Percentiles rank a stretch among this genome's conserved stretches.
These are phyloP conservation scores for Globisporangium camurandrum DNA, from an alignment of 352 stramenopile genomes.

Conservation along the genomic window DNA sequence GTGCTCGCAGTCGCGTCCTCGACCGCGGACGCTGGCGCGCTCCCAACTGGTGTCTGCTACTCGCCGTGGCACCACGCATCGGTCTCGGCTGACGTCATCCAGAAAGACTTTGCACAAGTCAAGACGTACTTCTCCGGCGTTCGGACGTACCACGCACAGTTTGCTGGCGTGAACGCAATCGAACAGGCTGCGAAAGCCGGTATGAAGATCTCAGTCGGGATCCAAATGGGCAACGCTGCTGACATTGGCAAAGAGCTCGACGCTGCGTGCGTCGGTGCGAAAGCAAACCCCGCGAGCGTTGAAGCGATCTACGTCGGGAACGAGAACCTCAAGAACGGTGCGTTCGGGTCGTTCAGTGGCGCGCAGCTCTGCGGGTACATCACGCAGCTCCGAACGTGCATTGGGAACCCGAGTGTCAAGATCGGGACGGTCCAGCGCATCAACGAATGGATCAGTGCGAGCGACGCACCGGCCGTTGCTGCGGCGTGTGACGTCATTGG, in stretches of 20 bases:
- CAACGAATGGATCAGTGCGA: conserved; percentile 24
- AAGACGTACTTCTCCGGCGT: conserved; percentile 46
- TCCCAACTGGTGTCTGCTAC: conserved; percentile 44
- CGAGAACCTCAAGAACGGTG: conserved; percentile 55
- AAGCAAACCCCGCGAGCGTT: conserved; percentile 24
- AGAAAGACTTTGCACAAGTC: conserved; percentile 24
- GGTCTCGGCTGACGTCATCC: conserved; percentile 25
- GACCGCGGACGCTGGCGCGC: conserved; percentile 12
- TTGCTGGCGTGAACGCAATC: conserved; percentile 43
- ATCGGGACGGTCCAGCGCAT: conserved; percentile 52
- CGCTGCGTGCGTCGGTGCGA: conserved; percentile 44
- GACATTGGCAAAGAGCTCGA: conserved; percentile 43
- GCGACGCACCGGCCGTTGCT: conserved; percentile 20
- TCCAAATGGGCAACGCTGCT: conserved; percentile 44
- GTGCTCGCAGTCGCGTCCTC: conserved; percentile 3
- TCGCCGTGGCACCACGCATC: conserved; percentile 42
- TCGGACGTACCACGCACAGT: conserved; percentile 62
- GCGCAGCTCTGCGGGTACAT: conserved; percentile 43
- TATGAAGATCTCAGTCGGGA: conserved; percentile 50
- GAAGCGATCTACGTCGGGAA: conserved; percentile 66
- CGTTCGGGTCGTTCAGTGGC: conserved; percentile 30
- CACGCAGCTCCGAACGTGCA: conserved; percentile 45
- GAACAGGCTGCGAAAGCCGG: conserved; percentile 26
- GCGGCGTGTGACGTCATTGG: conserved; percentile 26
- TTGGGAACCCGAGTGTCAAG: conserved; percentile 21